Evolutionary conservation across 129 eudicot species (phyloP).

Genomic region (Flaveria robusta): DNA sequence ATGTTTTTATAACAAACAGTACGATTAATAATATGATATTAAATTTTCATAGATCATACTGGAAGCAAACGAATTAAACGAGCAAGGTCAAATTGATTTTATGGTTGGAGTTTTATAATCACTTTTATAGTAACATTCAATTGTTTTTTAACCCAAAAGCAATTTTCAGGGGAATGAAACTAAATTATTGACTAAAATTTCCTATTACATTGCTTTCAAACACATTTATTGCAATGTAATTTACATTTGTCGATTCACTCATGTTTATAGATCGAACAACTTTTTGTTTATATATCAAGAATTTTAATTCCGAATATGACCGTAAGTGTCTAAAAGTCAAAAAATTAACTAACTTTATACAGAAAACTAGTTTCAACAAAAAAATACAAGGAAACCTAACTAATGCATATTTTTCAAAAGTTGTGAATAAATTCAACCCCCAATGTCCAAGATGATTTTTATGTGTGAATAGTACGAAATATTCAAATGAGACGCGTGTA

Average conservation of each 20-base stretch:
- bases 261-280: background rate
- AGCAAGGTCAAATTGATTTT: background rate
- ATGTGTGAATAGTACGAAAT: no score
- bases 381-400: background rate
- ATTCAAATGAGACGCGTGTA: no score
- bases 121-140: no score
- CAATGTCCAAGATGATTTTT: background rate
- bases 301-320: background rate
- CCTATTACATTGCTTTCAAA: background rate
- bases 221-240: conserved; percentile 2
- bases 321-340: background rate
- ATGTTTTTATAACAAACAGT: no score
- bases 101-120: no score
- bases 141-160: background rate
- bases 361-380: background rate
- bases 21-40: no score
- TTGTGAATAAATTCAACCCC: background rate
- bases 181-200: background rate
- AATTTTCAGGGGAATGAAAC: background rate
- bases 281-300: background rate
- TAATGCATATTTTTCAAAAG: background rate
- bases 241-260: background rate
- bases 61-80: background rate
- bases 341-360: background rate
- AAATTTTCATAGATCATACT: no score